Conservation (phyloP, 148 eudicot species). For the Simmondsia chinensis region DNA sequence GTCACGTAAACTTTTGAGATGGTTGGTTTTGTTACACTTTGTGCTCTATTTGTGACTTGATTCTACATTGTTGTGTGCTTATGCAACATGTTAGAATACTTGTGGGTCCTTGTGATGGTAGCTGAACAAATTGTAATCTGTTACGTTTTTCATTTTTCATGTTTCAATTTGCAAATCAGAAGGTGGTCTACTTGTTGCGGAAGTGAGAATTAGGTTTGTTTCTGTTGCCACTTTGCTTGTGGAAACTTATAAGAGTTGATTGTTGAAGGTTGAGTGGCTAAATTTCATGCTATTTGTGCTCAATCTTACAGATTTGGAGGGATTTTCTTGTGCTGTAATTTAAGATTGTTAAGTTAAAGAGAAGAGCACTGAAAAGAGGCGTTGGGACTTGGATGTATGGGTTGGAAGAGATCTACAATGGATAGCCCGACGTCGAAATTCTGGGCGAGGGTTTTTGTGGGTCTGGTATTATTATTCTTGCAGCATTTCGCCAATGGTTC, state of each 20-base stretch:
- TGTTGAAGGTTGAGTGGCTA: neutral
- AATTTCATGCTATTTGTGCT: neutral
- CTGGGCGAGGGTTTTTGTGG: constrained; percentile 14
- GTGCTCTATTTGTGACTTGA: too few species aligned
- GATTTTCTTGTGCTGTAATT: constrained; percentile 1
- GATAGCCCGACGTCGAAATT: constrained; percentile 16
- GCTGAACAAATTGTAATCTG: too few species aligned
- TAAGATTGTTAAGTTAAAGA: constrained; percentile 6
- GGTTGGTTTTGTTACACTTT: too few species aligned
- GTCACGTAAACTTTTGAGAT: too few species aligned
- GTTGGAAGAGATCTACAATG: constrained; percentile 28
- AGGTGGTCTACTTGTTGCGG: too few species aligned
- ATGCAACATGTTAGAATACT: too few species aligned
- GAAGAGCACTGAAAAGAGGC: constrained; percentile 13
- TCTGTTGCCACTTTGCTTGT: neutral
- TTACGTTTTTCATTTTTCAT: too few species aligned
- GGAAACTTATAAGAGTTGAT: neutral
- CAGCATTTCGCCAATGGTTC: constrained; percentile 24
- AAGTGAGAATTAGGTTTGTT: neutral
- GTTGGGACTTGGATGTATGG: constrained; percentile 39
- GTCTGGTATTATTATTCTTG: constrained; percentile 20
- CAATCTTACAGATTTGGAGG: constrained; percentile 11
- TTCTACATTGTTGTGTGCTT: too few species aligned
- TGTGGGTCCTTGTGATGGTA: too few species aligned
- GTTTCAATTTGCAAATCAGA: too few species aligned